A percentile compares a stretch with the other conserved stretches of the same genome.
Evolutionary conservation across 1,284 basidiomycete genomes (phyloP).

Genomic region (Coniferiporia sulphurascens): DNA sequence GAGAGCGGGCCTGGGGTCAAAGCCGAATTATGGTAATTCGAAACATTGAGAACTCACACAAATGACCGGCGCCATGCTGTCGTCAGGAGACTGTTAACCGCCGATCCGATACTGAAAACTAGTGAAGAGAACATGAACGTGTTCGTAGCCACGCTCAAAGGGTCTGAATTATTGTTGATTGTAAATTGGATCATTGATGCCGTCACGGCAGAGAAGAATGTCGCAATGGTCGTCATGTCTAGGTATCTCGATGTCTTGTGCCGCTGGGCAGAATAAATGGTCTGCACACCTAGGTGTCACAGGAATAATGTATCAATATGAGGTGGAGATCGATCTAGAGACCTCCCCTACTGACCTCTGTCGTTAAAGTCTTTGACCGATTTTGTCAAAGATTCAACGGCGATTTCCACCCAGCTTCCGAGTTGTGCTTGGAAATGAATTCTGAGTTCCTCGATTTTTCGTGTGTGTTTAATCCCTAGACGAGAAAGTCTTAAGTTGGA

Average conservation of each 20-base stretch:
- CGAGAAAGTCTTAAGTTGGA: neutral
- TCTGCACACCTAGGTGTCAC: neutral
- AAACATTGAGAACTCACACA: neutral
- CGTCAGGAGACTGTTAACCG: constrained; percentile 1
- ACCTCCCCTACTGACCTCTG: neutral
- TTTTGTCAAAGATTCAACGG: neutral
- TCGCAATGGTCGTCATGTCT: constrained; percentile 5
- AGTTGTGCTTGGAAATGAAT: neutral
- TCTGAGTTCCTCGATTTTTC: neutral
- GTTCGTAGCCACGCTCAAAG: neutral
- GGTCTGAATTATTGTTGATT: neutral
- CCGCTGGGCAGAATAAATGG: neutral
- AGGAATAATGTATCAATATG: neutral
- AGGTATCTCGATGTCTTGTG: neutral
- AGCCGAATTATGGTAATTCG: neutral
- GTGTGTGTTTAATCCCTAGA: neutral
- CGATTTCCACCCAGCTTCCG: neutral
- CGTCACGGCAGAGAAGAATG: constrained; percentile 7
- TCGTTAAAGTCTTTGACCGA: neutral
- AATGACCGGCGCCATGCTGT: constrained; percentile 7
- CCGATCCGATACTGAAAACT: constrained; percentile 5
- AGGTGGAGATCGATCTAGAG: neutral
- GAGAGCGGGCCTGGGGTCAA: neutral
- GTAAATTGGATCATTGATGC: constrained; percentile 7
- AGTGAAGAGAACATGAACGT: constrained; percentile 8